A percentile compares a stretch with the other conserved stretches of the same genome.
These are phyloP conservation scores for Hymenoscyphus linearis DNA, from an alignment of 2,329 filamentous ascomycete genomes.

Conservation along the genomic window DNA sequence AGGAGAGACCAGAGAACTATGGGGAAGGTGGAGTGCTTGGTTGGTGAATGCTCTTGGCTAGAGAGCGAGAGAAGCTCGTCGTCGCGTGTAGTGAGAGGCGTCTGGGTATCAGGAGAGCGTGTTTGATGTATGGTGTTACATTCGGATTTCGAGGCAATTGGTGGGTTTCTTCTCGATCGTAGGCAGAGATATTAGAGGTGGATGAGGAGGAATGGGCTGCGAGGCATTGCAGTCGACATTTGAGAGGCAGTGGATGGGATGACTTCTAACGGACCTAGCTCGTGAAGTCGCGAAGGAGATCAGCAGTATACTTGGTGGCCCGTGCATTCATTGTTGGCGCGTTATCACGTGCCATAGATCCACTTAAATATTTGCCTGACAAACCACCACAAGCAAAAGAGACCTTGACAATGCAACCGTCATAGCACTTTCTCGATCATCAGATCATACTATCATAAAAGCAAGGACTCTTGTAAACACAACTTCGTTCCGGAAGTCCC, in stretches of 20 bases:
- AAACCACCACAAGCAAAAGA: no score
- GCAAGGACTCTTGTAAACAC: not conserved
- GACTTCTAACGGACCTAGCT: conserved; percentile 10
- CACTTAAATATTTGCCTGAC: no score
- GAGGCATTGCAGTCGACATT: conserved; percentile 24
- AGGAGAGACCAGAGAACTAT: conserved; percentile 73
- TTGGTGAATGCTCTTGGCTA: conserved; percentile 31
- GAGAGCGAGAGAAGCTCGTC: conserved; percentile 36
- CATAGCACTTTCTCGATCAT: not conserved
- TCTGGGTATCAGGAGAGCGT: conserved; percentile 18
- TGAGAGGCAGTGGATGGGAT: conserved; percentile 21
- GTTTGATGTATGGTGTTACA: conserved; percentile 25
- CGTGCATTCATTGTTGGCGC: not conserved
- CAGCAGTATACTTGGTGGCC: not conserved
- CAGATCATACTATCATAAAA: not conserved
- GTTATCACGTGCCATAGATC: not conserved
- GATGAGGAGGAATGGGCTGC: conserved; percentile 2
- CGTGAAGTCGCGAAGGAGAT: not conserved
- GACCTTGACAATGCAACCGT: not conserved
- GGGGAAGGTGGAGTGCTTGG: conserved; percentile 68
- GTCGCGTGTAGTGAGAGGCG: conserved; percentile 8
- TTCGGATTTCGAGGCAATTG: conserved; percentile 16
- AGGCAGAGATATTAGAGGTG: conserved; percentile 12
- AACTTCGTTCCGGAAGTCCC: not conserved
- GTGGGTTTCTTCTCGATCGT: conserved; percentile 14